phyloP scores from a whole-genome alignment of 2,329 filamentous ascomycete species.

The Fusarium illudens region DNA sequence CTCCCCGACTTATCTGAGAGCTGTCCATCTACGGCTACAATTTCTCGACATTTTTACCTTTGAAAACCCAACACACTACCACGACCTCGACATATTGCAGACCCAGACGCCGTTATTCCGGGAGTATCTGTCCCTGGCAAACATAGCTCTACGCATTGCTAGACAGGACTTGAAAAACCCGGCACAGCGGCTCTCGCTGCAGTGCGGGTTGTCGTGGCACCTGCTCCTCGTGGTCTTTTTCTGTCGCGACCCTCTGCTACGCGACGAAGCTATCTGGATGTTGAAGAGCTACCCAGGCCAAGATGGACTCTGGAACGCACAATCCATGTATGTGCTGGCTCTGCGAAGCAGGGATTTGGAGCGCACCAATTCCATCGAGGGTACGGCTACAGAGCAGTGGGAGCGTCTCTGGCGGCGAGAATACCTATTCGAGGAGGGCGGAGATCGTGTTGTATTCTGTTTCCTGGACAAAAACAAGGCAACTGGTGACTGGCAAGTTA shows the following conservation, averaged over 20 bases:
- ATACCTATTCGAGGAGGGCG: conserved; percentile 48
- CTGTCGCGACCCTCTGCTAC: conserved; percentile 45
- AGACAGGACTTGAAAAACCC: conserved; percentile 22
- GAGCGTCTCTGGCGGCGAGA: conserved; percentile 45
- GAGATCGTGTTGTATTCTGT: conserved; percentile 44
- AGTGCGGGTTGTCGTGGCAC: conserved; percentile 41
- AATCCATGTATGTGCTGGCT: conserved; percentile 41
- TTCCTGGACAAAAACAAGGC: conserved; percentile 39
- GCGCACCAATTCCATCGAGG: conserved; percentile 39
- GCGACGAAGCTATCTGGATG: conserved; percentile 45
- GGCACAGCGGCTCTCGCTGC: conserved; percentile 37
- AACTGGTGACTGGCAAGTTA: conserved; percentile 26
- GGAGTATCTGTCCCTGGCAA: conserved; percentile 46
- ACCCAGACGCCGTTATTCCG: conserved; percentile 43
- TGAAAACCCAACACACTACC: conserved; percentile 39
- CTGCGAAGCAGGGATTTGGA: conserved; percentile 42
- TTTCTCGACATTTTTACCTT: conserved; percentile 42
- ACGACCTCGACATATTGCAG: conserved; percentile 30
- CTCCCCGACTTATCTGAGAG: conserved; percentile 43
- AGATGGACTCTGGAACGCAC: conserved; percentile 46
- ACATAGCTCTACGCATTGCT: conserved; percentile 34
- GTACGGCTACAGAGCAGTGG: conserved; percentile 45
- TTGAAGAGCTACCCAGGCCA: conserved; percentile 47
- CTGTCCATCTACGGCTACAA: conserved; percentile 47
- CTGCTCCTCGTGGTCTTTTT: conserved; percentile 39